A percentile compares a stretch with the other conserved stretches of the same genome.
Conservation (phyloP, 768 basidiomycete species). For the Fomitopsis serialis region DNA sequence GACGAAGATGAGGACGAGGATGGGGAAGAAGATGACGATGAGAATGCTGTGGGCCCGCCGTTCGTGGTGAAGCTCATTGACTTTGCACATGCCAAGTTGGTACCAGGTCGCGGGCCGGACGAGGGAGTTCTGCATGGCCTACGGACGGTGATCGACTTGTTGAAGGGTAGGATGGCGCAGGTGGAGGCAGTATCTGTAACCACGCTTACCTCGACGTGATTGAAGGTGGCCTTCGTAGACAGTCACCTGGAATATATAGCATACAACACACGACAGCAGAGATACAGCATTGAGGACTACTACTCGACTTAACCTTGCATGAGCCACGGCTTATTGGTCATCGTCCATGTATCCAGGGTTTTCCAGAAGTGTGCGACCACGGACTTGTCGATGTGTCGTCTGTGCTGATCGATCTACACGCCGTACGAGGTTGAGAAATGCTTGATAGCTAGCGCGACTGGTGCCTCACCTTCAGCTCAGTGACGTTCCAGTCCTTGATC, state of each 20-base stretch:
- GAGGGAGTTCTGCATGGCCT: conserved; percentile 72
- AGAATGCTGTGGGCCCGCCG: conserved; percentile 36
- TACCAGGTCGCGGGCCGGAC: conserved; percentile 72
- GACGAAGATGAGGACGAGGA: conserved; percentile 28
- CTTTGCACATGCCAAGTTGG: conserved; percentile 82
- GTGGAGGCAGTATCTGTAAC: conserved; percentile 19
- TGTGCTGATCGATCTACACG: conserved; percentile 77
- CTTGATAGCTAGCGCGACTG: not conserved
- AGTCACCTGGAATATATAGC: not conserved
- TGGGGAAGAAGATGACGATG: conserved; percentile 17
- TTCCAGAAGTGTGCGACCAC: conserved; percentile 97
- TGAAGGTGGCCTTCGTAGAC: not conserved
- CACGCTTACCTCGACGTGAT: not conserved
- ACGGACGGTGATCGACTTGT: conserved; percentile 53
- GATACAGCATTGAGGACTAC: not conserved
- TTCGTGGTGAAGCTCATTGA: conserved; percentile 82
- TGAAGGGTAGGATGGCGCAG: conserved; percentile 52
- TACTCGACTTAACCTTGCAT: conserved; percentile 34
- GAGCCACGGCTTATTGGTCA: conserved; percentile 73
- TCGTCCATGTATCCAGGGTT: conserved; percentile 80
- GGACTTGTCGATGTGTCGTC: conserved; percentile 91
- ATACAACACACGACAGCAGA: not conserved
- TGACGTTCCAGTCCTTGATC: conserved; percentile 96
- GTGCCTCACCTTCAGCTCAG: conserved; percentile 73
- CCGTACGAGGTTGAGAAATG: not conserved